Conservation (phyloP, 2,329 filamentous ascomycete species). For the Salinomyces thailandicus region DNA sequence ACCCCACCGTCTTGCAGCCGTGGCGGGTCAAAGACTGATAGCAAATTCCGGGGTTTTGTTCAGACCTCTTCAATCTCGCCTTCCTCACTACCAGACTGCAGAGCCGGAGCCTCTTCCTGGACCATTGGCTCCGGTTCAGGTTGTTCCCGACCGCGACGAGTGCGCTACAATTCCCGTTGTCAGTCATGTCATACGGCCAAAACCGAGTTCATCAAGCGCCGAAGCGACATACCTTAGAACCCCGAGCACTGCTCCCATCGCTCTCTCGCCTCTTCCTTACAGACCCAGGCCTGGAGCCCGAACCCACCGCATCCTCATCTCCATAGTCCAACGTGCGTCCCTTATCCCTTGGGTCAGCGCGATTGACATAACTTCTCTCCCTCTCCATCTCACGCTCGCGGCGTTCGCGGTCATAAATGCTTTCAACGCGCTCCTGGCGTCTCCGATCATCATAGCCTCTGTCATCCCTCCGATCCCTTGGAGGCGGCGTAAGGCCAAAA, state of each 20-base stretch:
- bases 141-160: no score
- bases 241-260: constrained; percentile 42
- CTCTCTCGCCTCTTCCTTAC: constrained; percentile 56
- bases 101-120: constrained; percentile 46
- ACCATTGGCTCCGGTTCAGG: constrained; percentile 11
- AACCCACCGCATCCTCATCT: constrained; percentile 47
- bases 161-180: no score
- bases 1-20: no score
- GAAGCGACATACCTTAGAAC: constrained; percentile 35
- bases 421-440: constrained; percentile 28
- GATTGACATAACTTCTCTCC: constrained; percentile 71
- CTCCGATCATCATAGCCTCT: constrained; percentile 16
- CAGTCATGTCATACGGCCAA: no score
- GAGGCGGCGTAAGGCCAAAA: constrained; percentile 27
- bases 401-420: constrained; percentile 72
- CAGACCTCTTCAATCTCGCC: constrained; percentile 85
- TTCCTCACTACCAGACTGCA: constrained; percentile 87
- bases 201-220: no score
- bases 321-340: constrained; percentile 89
- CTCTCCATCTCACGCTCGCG: constrained; percentile 82
- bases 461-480: constrained; percentile 19
- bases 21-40: no score
- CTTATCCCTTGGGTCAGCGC: constrained; percentile 68
- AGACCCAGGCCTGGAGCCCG: constrained; percentile 43
- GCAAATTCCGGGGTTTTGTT: constrained; percentile 2